Base-by-base conservation (phyloP, 2,329 filamentous ascomycete genomes). In the Colletotrichum navitas region DNA sequence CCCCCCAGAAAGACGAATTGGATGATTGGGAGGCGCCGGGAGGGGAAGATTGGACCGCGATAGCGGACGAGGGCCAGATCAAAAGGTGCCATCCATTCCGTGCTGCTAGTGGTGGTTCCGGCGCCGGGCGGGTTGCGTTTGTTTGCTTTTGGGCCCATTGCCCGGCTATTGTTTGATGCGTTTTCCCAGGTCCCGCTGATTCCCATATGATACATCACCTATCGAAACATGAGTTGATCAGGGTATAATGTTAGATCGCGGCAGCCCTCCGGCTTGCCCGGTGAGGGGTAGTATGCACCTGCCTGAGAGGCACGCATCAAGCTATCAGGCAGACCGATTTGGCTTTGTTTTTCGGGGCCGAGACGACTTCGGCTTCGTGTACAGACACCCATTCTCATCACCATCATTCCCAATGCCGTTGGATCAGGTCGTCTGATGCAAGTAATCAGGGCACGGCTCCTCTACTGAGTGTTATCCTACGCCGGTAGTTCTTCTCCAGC, bases 401-500 rank as follows among this genome's bases (percentile, higher is more conserved):
- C 10, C 12, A 26, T 21, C 12, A 41, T 26, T 16, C n/a, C 16
- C n/a, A 10, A 14, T 58, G 34, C 32, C 32, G 54, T 24, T 21
- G 36, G 8, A 18, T 16, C 55, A 58, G 55, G 36, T 41, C 14
- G 36, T 41, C 26, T n/a, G 3, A 66, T 43, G 64, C 16, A 39
- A 24, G 47, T 26, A 36, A 56, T 47, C 7, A 3, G 26, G 12
- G 24, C 18, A 18, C 24, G 16, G 45, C 34, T 65, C 51, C 18
- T 16, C 12, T 34, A 2, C 16, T 34, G 21, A 24, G 32, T 65
- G n/a, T 26, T 24, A 36, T 32, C 18, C 56, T 32, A 34, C 12
- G 21, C n/a, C 26, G 51, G 62, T 58, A 65, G 34, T 65, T 58
- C 51, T 58, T 34, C 36, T 29, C 29, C 12, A 16, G 10, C n/a